These are phyloP conservation scores for Aureobasidium subglaciale DNA, from an alignment of 2,329 filamentous ascomycete species.

Conservation along the genomic window DNA sequence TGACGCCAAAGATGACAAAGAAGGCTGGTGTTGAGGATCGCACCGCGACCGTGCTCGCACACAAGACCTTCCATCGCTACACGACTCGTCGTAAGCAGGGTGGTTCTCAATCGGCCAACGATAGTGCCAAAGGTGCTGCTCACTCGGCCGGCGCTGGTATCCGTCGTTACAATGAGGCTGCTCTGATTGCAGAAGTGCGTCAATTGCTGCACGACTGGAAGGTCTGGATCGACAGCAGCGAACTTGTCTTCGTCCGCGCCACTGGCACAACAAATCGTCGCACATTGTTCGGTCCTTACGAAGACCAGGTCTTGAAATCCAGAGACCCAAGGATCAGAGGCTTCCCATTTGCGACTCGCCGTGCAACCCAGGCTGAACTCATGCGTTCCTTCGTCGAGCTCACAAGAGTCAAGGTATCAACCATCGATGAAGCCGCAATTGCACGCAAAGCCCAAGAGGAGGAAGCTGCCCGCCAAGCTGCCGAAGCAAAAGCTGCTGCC, in stretches of 20 bases:
- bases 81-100: slow-evolving; percentile 95
- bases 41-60: slow-evolving; percentile 80
- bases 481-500: slow-evolving; percentile 29
- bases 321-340: slow-evolving; percentile 76
- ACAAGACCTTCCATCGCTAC: slow-evolving; percentile 97
- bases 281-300: slow-evolving; percentile 85
- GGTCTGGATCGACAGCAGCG: slow-evolving; percentile 70
- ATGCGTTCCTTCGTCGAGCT: slow-evolving; percentile 93
- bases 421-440: slow-evolving; percentile 53
- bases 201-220: slow-evolving; percentile 79
- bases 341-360: slow-evolving; percentile 87
- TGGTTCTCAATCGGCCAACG: slow-evolving; percentile 88
- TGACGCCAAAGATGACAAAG: slow-evolving; percentile 72
- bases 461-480: slow-evolving; percentile 19
- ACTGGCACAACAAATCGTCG: slow-evolving; percentile 79
- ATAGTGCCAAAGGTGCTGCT: slow-evolving; percentile 86
- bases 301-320: slow-evolving; percentile 71
- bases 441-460: slow-evolving; percentile 29
- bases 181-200: slow-evolving; percentile 81
- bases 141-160: slow-evolving; percentile 88
- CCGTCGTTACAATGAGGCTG: slow-evolving; percentile 89
- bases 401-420: slow-evolving; percentile 77
- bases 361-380: slow-evolving; percentile 88
- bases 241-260: slow-evolving; percentile 82
- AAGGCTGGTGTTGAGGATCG: slow-evolving; percentile 67